Conservation (phyloP, 1,284 basidiomycete genomes). For the Ustilago crameri region DNA sequence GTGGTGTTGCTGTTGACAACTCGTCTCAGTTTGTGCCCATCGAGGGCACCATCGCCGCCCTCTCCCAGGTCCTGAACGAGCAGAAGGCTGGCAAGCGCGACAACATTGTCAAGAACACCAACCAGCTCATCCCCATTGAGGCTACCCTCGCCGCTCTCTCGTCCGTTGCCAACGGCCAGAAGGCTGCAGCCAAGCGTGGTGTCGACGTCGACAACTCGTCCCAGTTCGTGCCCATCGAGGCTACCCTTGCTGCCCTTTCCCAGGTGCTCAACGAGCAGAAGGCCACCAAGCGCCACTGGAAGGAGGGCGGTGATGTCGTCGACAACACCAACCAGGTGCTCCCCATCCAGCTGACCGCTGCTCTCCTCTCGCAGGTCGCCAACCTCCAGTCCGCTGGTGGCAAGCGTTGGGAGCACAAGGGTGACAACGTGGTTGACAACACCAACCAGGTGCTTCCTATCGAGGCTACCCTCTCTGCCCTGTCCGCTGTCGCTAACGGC, state of each 20-base stretch:
- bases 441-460: conserved; percentile 20
- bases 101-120: conserved; percentile 32
- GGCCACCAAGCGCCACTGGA: conserved; percentile 16
- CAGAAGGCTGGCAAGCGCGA: conserved; percentile 29
- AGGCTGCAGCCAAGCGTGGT: conserved; percentile 11
- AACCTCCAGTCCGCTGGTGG: conserved; percentile 22
- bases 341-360: conserved; percentile 38
- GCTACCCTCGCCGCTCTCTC: conserved; percentile 26
- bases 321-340: conserved; percentile 36
- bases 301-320: conserved; percentile 15
- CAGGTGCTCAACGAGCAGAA: conserved; percentile 33
- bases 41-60: conserved; percentile 37
- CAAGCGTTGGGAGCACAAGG: neutral
- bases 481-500: conserved; percentile 16
- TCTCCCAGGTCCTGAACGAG: conserved; percentile 39
- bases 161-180: conserved; percentile 26
- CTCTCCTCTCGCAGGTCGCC: conserved; percentile 27
- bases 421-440: conserved; percentile 8
- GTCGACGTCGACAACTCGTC: conserved; percentile 18
- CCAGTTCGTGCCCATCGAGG: conserved; percentile 33
- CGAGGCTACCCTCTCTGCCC: conserved; percentile 22
- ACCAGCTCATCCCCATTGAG: conserved; percentile 30
- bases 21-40: conserved; percentile 26
- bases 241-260: conserved; percentile 20
- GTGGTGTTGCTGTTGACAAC: conserved; percentile 24